Base-by-base conservation (phyloP, 768 basidiomycete genomes). In the Agaricus subrufescens region DNA sequence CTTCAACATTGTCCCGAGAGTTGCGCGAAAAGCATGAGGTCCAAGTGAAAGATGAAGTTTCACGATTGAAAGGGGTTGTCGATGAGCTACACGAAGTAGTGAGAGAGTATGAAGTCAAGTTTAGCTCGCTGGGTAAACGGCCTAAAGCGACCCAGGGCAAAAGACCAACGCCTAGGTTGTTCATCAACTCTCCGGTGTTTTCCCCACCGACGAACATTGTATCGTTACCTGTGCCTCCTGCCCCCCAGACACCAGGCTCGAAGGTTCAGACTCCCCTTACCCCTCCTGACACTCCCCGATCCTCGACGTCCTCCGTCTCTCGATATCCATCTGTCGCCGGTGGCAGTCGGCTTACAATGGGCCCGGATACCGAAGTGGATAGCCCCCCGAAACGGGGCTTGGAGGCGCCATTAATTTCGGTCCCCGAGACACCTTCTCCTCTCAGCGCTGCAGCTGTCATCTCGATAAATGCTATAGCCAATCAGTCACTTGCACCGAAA, bases 1-100 rank as follows among this genome's bases (percentile, higher is more conserved):
- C 82, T 34, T 72, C 79, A 56, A 77, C 85, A 38, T 69, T 90
- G 30, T 83, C 77, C 14, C 87, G 87, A 64, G 86, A 89, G 67
- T 74, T 89, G 50, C 74, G 77, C 48, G 81, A 78, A 58, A 65
- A 72, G 70, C 58, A 73, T 68, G 58, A 69, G 62, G 15, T 42
- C 26, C 62, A 67, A 43, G 60, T 58, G 7, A 54, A 56, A 31
- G 75, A 72, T 51, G 81, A 86, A 60, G 75, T 81, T 10, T 69
- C 65, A 19, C 75, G 74, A 40, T 67, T 85, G 62, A 77, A 77
- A 63, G 71, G 70, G 12, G 76, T 80, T 25, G 77, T 86, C 44
- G 72, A 74, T 58, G 75, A 75, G 31, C 68, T 85, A 15, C 49
- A 50, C 43, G 78, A 81, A 63, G 55, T 56, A 49, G 55, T 56